Conservation (phyloP, 257 asterid genomes). For the Jacaranda mimosifolia region DNA sequence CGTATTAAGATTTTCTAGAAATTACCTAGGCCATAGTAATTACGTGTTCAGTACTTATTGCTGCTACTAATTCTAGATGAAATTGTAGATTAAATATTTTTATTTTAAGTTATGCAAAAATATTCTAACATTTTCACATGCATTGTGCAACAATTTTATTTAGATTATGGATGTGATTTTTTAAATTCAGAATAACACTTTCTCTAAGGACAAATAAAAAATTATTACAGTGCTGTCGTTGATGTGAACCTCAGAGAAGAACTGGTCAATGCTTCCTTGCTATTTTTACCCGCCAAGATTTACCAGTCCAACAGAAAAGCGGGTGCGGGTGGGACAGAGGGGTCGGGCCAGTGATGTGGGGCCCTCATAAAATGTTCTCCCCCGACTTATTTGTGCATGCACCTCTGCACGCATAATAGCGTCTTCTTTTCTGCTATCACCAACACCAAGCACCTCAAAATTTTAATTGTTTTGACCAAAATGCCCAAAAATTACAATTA, state of each 20-base stretch:
- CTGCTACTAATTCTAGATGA: no score
- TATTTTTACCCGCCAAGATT: slow-evolving; percentile 30
- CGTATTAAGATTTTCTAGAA: no score
- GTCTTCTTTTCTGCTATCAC: background rate
- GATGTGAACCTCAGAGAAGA: background rate
- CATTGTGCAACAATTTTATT: background rate
- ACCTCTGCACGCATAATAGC: background rate
- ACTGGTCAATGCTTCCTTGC: background rate
- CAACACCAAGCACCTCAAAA: background rate
- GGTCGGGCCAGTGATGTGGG: slow-evolving; percentile 36
- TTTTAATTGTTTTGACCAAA: no score
- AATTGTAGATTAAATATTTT: no score
- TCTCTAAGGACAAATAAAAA: background rate
- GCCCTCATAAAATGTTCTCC: slow-evolving; percentile 22
- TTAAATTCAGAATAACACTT: background rate
- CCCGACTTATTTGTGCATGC: slow-evolving; percentile 18
- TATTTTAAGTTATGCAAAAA: background rate
- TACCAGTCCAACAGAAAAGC: slow-evolving; percentile 31
- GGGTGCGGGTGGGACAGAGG: slow-evolving; percentile 25
- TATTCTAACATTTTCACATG: background rate
- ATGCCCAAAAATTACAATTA: no score
- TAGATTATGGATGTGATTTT: background rate
- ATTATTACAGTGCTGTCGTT: no score
- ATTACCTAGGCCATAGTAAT: no score
- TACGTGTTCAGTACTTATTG: no score